These are phyloP conservation scores for Voacanga thouarsii DNA, from an alignment of 257 asterid species.

Conservation along the genomic window DNA sequence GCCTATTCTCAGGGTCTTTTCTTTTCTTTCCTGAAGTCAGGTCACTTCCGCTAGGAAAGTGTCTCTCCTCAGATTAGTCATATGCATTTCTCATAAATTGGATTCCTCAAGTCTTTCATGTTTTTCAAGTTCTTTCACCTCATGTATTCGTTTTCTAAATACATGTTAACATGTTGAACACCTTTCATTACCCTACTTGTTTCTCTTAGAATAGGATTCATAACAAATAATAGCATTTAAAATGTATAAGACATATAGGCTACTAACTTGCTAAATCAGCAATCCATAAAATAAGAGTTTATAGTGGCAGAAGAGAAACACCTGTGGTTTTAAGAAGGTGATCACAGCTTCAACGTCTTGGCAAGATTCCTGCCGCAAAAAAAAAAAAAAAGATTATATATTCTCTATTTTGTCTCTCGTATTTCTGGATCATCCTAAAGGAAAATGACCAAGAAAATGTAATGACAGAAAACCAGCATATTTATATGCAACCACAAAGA, in stretches of 20 bases:
- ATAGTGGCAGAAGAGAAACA: conserved; percentile 24
- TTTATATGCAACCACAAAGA: background rate
- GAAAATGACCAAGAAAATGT: background rate
- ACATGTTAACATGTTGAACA: too few relatives aligned
- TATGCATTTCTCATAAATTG: too few relatives aligned
- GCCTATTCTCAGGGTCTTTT: too few relatives aligned
- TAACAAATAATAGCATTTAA: background rate
- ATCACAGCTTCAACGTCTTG: conserved; percentile 77
- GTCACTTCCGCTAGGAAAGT: too few relatives aligned
- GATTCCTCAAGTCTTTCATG: too few relatives aligned
- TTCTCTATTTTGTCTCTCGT: background rate
- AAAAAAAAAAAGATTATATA: conserved; percentile 16
- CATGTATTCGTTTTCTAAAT: too few relatives aligned
- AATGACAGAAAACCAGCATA: background rate
- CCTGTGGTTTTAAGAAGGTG: conserved; percentile 80
- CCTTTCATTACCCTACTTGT: too few relatives aligned
- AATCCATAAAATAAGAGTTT: conserved; percentile 8
- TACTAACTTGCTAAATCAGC: conserved; percentile 13
- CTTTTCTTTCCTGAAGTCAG: too few relatives aligned
- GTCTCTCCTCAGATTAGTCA: too few relatives aligned
- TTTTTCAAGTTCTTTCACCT: too few relatives aligned
- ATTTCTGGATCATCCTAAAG: background rate
- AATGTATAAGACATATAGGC: conserved; percentile 5
- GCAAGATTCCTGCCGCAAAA: conserved; percentile 72
- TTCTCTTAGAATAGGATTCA: background rate